Evolutionary conservation across 2,329 filamentous ascomycete species (phyloP), one percentile per base, ranked within the genome.

Genomic region (Exserohilum rostratum): DNA sequence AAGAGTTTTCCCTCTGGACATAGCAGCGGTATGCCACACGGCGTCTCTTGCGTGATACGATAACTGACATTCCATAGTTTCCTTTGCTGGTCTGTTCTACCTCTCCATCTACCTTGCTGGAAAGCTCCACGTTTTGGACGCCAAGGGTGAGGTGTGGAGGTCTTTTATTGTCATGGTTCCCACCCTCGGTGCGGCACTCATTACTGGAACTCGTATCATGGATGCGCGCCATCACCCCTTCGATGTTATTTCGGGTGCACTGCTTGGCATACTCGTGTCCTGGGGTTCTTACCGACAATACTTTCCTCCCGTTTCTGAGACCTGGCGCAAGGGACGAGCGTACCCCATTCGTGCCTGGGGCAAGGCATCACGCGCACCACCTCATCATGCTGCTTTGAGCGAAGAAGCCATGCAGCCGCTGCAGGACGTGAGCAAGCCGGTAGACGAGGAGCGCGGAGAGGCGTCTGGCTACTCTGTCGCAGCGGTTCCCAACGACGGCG

Each of bases 211-310:
- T 12, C 80, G 84, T 39, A 86, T 86, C 52, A 86, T 86, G 83
- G 84, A 86, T 61, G 83, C 83, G 18, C 79, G 84, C 13, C 84
- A 86, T 54, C 84, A 86, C 61, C 83, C 83, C 0, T 86, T 86
- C 67, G 84, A 86, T 60, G 84, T 86, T 27, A 77, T 86, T 35
- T 80, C 79, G 11, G 84, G 84, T 7, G 82, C 80, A 1, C 59
- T 81, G 9, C 72, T 86, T 2, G 84, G 84, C 3, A 76, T 84
- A 15, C 60, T 80, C 29, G 80, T 80, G 34, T 82, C 82, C 7
- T 83, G 77, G 72, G 74, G 77, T 27, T 74, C 82, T 1, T 86
- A 86, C 62, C 77, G 82, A 40, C 83, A 86, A 66, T 86, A 86
- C 66, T 86, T 85, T 70, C 84, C 83, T 15, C 74, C 84, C 0